Evolutionary conservation across 139 green algal species (phyloP), one percentile per base, ranked within the genome.

Genomic region (Micromonas pusilla): DNA sequence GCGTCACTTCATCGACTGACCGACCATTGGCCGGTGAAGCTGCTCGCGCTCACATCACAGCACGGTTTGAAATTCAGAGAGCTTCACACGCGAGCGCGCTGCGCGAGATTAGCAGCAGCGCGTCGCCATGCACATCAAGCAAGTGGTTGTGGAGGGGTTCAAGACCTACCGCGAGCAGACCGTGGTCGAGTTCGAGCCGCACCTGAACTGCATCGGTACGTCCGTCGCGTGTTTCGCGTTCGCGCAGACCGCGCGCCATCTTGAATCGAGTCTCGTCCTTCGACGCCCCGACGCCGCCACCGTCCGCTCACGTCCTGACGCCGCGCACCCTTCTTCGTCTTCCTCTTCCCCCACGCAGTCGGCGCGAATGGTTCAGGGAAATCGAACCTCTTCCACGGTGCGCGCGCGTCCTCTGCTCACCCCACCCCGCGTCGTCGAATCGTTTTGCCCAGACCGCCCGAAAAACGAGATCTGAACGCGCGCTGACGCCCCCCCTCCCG

Each of bases 301-400:
- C 66, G 5, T 37, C 30, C 28, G 37, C 30, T 26, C n/a, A 19
- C 66, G 66, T 52, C 66, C 30, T 52, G n/a, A 54, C 66, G 66
- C 21, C 30, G 20, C 37, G 4, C 66, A n/a, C 30, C 66, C 66
- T 13, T 26, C 28, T 26, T 16, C 45, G 9, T 16, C 9, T 16
- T 16, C 45, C 16, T 57, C 45, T 9, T 57, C 45, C 45, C 45
- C 9, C 9, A 57, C 28, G 75, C 87, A 96, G 95, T 99, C 25
- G 95, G 95, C 9, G 91, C 95, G 16, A 99, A 99, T 81, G 95
- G 95, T n/a, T 96, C 93, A 0, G 95, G 95, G 19, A 99, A 99
- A 81, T 96, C 90, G 19, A 99, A 99, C 84, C 97, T 99, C 79
- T 99, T 99, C 80, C 89, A 98, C 77, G 94, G n/a, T n/a, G n/a